phyloP scores from a whole-genome alignment of 768 basidiomycete genomes.

The Rickenella mellea region DNA sequence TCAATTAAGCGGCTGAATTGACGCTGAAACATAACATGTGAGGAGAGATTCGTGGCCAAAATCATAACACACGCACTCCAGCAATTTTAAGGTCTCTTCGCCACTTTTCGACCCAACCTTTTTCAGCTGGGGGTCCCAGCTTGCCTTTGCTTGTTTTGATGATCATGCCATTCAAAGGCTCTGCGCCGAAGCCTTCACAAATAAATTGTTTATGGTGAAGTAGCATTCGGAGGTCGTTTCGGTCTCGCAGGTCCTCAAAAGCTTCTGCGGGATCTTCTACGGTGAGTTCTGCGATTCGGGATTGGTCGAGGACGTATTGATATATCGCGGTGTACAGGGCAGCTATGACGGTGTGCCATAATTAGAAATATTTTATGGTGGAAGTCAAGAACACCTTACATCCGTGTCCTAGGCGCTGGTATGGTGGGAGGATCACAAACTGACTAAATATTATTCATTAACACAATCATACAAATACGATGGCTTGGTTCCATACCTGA shows the following conservation, averaged over 20 bases:
- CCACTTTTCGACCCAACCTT: slow-evolving; percentile 71
- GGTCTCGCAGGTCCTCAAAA: slow-evolving; percentile 93
- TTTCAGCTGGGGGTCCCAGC: slow-evolving; percentile 71
- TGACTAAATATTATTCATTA: slow-evolving; percentile 44
- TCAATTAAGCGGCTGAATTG: slow-evolving; percentile 91
- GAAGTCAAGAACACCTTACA: slow-evolving; percentile 38
- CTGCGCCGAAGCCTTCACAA: slow-evolving; percentile 54
- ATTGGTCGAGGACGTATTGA: slow-evolving; percentile 54
- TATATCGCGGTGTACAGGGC: slow-evolving; percentile 84
- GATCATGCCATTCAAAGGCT: slow-evolving; percentile 18
- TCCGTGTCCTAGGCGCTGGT: slow-evolving; percentile 84
- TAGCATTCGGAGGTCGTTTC: slow-evolving; percentile 79
- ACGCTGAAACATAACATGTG: slow-evolving; percentile 38
- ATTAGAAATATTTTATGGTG: not conserved
- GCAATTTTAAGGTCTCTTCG: slow-evolving; percentile 84
- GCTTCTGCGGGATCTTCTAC: slow-evolving; percentile 98
- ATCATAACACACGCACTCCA: slow-evolving; percentile 38
- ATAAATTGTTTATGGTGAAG: slow-evolving; percentile 56
- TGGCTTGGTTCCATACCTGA: slow-evolving; percentile 53
- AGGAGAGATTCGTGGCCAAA: not conserved
- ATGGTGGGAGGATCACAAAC: slow-evolving; percentile 88
- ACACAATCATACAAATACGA: not conserved
- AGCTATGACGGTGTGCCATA: slow-evolving; percentile 34
- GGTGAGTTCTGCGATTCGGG: slow-evolving; percentile 80
- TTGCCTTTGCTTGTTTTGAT: slow-evolving; percentile 34